Conservation (phyloP, 1,284 basidiomycete species). For the Tilletia indica region DNA sequence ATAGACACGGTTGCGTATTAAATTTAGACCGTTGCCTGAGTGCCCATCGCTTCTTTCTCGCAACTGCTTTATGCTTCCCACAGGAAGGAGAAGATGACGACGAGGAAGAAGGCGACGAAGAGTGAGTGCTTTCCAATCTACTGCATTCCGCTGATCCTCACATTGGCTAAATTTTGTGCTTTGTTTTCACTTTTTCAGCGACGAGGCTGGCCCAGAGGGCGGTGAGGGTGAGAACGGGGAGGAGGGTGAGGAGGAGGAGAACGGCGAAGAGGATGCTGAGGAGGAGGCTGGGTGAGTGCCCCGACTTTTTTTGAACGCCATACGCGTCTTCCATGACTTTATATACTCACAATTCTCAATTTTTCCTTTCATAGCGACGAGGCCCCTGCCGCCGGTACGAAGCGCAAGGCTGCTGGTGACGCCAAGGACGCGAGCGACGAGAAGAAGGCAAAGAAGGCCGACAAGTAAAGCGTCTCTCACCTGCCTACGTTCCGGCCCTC, state of each 20-base stretch:
- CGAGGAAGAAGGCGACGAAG: constrained; percentile 4
- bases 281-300: constrained; percentile 1
- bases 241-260: not conserved
- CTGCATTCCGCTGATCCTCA: no score
- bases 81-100: constrained; percentile 15
- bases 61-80: not conserved
- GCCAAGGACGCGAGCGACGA: not conserved
- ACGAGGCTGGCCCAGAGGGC: not conserved
- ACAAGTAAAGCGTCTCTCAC: not conserved
- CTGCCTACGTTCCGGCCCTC: no score
- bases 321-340: not conserved
- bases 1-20: not conserved
- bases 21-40: not conserved
- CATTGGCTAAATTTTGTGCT: not conserved
- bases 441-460: constrained; percentile 14
- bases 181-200: not conserved
- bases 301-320: not conserved
- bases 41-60: not conserved
- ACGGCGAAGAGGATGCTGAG: not conserved
- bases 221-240: not conserved
- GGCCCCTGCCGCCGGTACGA: not conserved
- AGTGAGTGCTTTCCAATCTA: not conserved
- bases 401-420: constrained; percentile 13
- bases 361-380: not conserved
- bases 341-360: not conserved